Base-by-base conservation (phyloP, 139 green algal genomes). In the Spirogloea muscicola region DNA sequence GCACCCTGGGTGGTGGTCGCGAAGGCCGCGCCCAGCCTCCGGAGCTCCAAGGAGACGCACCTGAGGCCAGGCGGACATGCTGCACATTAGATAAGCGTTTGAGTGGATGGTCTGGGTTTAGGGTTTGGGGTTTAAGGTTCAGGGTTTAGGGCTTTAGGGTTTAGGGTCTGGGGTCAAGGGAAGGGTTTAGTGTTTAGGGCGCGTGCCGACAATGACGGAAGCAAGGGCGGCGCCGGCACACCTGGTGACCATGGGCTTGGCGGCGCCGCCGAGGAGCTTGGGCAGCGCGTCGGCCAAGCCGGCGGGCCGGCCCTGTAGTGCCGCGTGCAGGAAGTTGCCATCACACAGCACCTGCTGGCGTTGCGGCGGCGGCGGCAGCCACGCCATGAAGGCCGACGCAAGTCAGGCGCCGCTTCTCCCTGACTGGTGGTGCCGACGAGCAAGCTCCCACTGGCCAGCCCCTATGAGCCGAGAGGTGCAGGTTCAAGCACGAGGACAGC, bases 251-350 rank as follows among this genome's bases (percentile, higher is more conserved):
- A 74, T 58, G 37, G 29, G 5, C 7, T 59, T 74, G 13, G 41
- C 64, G 13, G 40, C 25, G 49, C 62, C 62, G n/a, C n/a, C n/a
- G n/a, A n/a, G n/a, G n/a, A n/a, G n/a, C n/a, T 38, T 64, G n/a
- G 57, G 57, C 9, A 64, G 3, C 3, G 57, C 40, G 16, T 31
- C n/a, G 57, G 25, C 25, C 33, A 41, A 18, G n/a, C 16, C n/a
- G 16, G 57, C 27, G 25, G 41, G 57, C 18, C 25, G 4, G 5
- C 40, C 9, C 29, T 31, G 38, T 38, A 39, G n/a, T 16, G 39
- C 46, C n/a, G 46, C 29, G 74, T 84, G 74, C 27, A 82, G 18
- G 7, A 82, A 82, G 16, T 73, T 82, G 71, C 74, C 74, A 57
- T 82, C 74, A 3, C 29, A 51, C 4, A 82, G 41, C 9, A 84